Evolutionary conservation across 805 yeast genomes (phyloP).

Genomic region (Pichia pseudocactophila): DNA sequence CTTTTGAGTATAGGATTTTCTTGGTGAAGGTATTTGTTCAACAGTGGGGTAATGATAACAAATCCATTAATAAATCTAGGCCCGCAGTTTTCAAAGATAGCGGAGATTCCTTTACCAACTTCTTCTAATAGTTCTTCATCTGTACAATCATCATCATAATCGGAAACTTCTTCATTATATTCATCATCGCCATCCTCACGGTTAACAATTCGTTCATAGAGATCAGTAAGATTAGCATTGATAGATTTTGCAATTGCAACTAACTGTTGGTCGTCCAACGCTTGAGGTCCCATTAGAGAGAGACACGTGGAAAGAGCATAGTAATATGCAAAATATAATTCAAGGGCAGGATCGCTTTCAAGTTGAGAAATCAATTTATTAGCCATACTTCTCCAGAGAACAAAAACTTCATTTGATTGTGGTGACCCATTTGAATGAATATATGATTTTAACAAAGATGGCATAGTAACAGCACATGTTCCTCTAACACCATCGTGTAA

Average conservation of each 20-base stretch:
- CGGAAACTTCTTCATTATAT: constrained; percentile 78
- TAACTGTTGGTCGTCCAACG: constrained; percentile 49
- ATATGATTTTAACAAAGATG: constrained; percentile 61
- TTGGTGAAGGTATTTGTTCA: constrained; percentile 54
- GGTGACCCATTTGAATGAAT: constrained; percentile 45
- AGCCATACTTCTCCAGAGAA: constrained; percentile 64
- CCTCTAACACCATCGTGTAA: constrained; percentile 92
- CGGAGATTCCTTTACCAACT: constrained; percentile 63
- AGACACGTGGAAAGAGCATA: constrained; percentile 59
- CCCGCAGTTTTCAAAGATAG: constrained; percentile 57
- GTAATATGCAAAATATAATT: constrained; percentile 71
- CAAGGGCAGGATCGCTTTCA: constrained; percentile 74
- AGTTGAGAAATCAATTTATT: constrained; percentile 60
- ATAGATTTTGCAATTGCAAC: constrained; percentile 50
- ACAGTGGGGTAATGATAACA: constrained; percentile 52
- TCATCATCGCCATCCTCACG: constrained; percentile 77
- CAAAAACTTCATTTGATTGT: constrained; percentile 47
- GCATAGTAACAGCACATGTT: constrained; percentile 78
- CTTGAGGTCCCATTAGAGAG: constrained; percentile 55
- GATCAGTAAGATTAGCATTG: constrained; percentile 52
- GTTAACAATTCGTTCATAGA: constrained; percentile 58
- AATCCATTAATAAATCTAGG: constrained; percentile 54
- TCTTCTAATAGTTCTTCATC: constrained; percentile 90
- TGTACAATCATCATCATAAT: constrained; percentile 73
- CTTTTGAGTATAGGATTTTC: constrained; percentile 59